Evolutionary conservation across 2,329 filamentous ascomycete genomes (phyloP).

Genomic region (Pseudocercospora fuligena): DNA sequence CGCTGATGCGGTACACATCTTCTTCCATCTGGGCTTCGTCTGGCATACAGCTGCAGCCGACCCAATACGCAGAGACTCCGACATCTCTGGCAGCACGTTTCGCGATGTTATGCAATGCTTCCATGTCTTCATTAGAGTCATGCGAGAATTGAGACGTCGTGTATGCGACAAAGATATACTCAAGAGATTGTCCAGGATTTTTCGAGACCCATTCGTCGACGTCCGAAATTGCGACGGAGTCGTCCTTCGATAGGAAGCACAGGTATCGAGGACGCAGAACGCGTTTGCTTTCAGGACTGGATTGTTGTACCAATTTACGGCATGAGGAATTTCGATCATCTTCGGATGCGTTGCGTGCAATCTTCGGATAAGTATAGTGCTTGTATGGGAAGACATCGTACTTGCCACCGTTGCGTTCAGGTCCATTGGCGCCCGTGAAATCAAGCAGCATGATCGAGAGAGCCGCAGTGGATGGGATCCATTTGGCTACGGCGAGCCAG

Average conservation of each 20-base stretch:
- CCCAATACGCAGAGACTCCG: conserved; percentile 16
- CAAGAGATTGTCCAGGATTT: conserved; percentile 8
- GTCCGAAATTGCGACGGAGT: not conserved
- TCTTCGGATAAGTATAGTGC: conserved; percentile 15
- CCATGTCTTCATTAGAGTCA: conserved; percentile 14
- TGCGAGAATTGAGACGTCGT: conserved; percentile 15
- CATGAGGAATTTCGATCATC: conserved; percentile 1
- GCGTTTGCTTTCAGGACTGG: conserved; percentile 6
- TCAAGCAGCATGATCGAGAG: conserved; percentile 16
- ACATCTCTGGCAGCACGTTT: conserved; percentile 43
- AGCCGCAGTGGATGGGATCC: conserved; percentile 11
- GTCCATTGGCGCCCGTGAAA: conserved; percentile 13
- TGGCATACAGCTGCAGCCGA: conserved; percentile 33
- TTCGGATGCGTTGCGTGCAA: conserved; percentile 11
- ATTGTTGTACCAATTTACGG: not conserved
- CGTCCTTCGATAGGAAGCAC: conserved; percentile 13
- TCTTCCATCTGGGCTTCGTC: conserved; percentile 40
- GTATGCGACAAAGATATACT: conserved; percentile 20
- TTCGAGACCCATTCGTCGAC: not conserved
- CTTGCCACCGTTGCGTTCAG: conserved; percentile 15
- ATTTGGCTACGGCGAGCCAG: conserved; percentile 12
- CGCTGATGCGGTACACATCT: conserved; percentile 52
- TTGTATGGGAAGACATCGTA: conserved; percentile 20
- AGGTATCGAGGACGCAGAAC: conserved; percentile 11
- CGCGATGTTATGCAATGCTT: conserved; percentile 36